These are phyloP conservation scores for Codiaeum variegatum DNA, from an alignment of 441 rosid species.

Conservation along the genomic window DNA sequence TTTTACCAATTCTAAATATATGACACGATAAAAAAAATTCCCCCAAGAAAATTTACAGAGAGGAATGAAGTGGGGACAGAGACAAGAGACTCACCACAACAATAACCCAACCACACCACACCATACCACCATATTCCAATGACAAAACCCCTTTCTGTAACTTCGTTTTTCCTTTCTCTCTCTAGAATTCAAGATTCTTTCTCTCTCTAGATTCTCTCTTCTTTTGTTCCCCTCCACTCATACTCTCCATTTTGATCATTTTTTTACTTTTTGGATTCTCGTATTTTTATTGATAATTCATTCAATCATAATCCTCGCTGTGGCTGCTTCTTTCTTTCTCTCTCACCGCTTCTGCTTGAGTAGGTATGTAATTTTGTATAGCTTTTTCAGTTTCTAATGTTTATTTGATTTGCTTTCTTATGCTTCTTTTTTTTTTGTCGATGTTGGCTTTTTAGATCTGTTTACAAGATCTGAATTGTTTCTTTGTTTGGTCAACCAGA, in stretches of 20 bases:
- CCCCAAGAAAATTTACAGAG: not conserved
- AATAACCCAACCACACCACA: conserved; percentile 10
- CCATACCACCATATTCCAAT: not conserved
- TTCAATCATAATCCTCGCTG: conserved; percentile 13
- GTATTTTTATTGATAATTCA: not conserved
- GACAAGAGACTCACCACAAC: not conserved
- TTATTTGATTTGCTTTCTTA: not conserved
- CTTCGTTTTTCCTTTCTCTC: not conserved
- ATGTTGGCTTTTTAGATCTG: conserved; percentile 1
- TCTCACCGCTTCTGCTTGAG: not conserved
- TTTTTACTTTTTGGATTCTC: not conserved
- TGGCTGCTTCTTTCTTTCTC: not conserved
- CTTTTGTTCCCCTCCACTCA: conserved; percentile 9
- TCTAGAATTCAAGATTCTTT: not conserved
- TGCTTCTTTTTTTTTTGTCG: not conserved
- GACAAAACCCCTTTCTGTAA: not conserved
- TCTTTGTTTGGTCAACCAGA: not conserved
- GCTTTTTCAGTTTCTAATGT: not conserved
- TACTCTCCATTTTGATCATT: not conserved
- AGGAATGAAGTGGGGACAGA: not conserved
- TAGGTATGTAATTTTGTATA: not conserved
- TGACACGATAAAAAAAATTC: too few species aligned
- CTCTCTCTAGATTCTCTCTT: conserved; percentile 19
- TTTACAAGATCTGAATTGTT: not conserved
- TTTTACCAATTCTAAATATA: too few species aligned